Percentiles rank a stretch among this genome's conserved stretches.
Conservation (phyloP, 176 grass and related monocot species). For the Rhynchospora tenuis region DNA sequence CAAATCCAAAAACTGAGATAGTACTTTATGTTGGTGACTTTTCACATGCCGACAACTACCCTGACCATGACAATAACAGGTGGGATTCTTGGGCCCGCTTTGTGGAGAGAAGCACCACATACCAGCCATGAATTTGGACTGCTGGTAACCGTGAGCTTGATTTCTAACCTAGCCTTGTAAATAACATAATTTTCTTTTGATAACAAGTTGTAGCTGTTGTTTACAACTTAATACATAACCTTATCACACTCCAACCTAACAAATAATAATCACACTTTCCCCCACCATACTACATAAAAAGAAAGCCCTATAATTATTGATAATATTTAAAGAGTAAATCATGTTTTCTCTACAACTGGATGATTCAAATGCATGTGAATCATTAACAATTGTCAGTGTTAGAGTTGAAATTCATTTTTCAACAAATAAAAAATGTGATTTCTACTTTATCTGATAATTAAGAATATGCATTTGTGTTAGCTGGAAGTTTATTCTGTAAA, state of each 20-base stretch:
- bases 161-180: constrained; percentile 69
- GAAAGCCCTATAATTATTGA: neutral
- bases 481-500: neutral
- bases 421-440: neutral
- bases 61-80: constrained; percentile 72
- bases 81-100: constrained; percentile 97
- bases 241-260: neutral
- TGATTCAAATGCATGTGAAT: neutral
- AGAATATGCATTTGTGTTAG: neutral
- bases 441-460: neutral
- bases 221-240: neutral
- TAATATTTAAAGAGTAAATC: too few relatives aligned
- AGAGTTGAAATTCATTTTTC: neutral
- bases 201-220: neutral
- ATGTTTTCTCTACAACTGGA: too few relatives aligned
- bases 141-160: constrained; percentile 92
- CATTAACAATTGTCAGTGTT: neutral
- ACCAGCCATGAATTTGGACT: constrained; percentile 96
- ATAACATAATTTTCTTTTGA: constrained; percentile 14
- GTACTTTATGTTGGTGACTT: constrained; percentile 79
- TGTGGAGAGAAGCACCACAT: constrained; percentile 70
- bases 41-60: constrained; percentile 86
- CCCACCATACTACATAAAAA: neutral
- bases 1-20: constrained; percentile 50
- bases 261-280: neutral